These are phyloP conservation scores for Solanum chilense DNA, from an alignment of 257 asterid genomes.

Conservation along the genomic window DNA sequence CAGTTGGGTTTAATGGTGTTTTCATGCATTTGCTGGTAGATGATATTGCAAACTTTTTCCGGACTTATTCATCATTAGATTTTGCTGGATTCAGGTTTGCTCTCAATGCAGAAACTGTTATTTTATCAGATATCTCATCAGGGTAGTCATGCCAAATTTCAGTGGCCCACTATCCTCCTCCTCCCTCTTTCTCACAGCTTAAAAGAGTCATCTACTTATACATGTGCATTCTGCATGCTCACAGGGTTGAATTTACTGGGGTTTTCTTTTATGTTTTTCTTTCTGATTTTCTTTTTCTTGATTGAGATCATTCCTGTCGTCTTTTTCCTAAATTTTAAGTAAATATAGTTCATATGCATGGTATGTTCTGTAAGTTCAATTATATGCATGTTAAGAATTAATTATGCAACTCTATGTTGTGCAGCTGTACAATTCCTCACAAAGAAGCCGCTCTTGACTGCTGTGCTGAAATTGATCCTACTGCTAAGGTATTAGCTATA, in stretches of 20 bases:
- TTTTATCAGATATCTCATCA: neutral
- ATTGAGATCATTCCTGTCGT: neutral
- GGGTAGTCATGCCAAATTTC: neutral
- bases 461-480: slow-evolving; percentile 80
- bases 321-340: neutral
- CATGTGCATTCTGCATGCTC: neutral
- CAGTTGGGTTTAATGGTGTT: slow-evolving; percentile 65
- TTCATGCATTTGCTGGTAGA: slow-evolving; percentile 78
- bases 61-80: slow-evolving; percentile 69
- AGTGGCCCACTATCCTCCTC: neutral
- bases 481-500: slow-evolving; percentile 59
- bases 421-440: slow-evolving; percentile 93
- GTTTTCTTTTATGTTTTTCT: neutral
- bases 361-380: neutral
- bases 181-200: neutral
- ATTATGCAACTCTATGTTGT: slow-evolving; percentile 10
- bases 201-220: neutral
- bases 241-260: neutral
- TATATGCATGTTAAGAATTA: neutral
- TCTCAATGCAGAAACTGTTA: slow-evolving; percentile 3
- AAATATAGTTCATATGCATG: neutral
- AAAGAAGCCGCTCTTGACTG: slow-evolving; percentile 65
- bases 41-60: slow-evolving; percentile 48
- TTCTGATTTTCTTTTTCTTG: neutral
- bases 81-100: slow-evolving; percentile 88